Conservation (phyloP, 345 rosid genomes). For the Populus deltoides region DNA sequence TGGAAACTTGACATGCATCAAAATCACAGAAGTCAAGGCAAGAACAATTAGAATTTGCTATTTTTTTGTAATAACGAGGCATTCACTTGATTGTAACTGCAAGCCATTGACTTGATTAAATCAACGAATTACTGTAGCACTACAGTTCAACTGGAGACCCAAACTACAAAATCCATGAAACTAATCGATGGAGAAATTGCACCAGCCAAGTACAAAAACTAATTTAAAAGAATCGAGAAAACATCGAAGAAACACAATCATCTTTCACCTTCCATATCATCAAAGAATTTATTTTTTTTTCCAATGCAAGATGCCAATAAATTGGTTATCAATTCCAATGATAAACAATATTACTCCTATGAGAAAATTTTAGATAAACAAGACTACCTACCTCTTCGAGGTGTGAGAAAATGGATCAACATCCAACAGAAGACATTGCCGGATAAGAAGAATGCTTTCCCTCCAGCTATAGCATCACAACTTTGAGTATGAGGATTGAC, state of each 20-base stretch:
- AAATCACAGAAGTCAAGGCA: background rate
- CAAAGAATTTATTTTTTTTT: background rate
- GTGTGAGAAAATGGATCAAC: slow-evolving; percentile 5
- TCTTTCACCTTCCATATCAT: background rate
- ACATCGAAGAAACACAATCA: background rate
- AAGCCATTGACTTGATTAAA: background rate
- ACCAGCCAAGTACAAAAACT: background rate
- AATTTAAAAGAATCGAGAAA: background rate
- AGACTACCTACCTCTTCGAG: slow-evolving; percentile 24
- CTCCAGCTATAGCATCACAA: slow-evolving; percentile 2
- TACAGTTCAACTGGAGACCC: background rate
- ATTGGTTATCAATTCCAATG: background rate
- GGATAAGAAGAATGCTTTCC: background rate
- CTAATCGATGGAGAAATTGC: background rate
- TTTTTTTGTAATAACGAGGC: background rate
- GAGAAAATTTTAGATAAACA: slow-evolving; percentile 11
- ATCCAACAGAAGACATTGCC: background rate
- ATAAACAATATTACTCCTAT: background rate
- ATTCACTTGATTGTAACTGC: background rate
- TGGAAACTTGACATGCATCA: background rate
- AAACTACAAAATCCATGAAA: background rate
- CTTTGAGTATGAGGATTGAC: slow-evolving; percentile 5
- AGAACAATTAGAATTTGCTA: background rate
- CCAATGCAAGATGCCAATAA: background rate
- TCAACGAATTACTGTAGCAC: background rate